phyloP scores from a whole-genome alignment of 495 filamentous ascomycete species.

The Talaromyces ruber region DNA sequence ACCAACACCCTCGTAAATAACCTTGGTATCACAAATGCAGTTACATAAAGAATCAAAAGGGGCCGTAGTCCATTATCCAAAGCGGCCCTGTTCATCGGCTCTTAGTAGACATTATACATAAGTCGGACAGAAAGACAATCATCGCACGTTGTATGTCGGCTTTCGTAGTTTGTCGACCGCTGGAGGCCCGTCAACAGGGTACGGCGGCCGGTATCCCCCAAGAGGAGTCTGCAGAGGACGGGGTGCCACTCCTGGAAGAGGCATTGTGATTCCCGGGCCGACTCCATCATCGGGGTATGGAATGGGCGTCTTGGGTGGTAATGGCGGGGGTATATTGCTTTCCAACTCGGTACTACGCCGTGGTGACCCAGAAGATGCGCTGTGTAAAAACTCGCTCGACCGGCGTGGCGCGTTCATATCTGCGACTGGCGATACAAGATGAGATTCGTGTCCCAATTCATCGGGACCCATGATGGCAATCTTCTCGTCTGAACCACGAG shows the following conservation, averaged over 20 bases:
- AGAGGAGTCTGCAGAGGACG: conserved; percentile 10
- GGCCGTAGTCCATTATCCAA: neutral
- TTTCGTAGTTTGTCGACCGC: conserved; percentile 78
- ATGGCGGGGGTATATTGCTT: conserved; percentile 57
- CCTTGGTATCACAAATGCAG: neutral
- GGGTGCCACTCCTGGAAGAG: conserved; percentile 17
- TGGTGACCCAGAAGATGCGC: conserved; percentile 20
- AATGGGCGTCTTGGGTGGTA: conserved; percentile 81
- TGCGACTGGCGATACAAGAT: conserved; percentile 23
- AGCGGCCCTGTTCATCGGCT: neutral
- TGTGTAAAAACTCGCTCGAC: conserved; percentile 16
- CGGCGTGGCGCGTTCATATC: conserved; percentile 13
- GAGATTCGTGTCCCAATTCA: conserved; percentile 40
- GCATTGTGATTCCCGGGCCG: conserved; percentile 26
- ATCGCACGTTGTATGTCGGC: conserved; percentile 61
- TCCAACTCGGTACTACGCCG: conserved; percentile 35
- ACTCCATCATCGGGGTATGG: conserved; percentile 36
- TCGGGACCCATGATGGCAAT: conserved; percentile 51
- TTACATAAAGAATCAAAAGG: neutral
- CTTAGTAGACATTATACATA: neutral
- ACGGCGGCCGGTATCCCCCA: conserved; percentile 48
- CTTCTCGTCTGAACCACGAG: conserved; percentile 43
- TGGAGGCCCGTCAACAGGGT: conserved; percentile 77
- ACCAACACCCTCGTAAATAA: neutral
- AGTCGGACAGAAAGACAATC: conserved; percentile 12